Conservation (phyloP, 768 basidiomycete genomes). For the Trametes gibbosa region DNA sequence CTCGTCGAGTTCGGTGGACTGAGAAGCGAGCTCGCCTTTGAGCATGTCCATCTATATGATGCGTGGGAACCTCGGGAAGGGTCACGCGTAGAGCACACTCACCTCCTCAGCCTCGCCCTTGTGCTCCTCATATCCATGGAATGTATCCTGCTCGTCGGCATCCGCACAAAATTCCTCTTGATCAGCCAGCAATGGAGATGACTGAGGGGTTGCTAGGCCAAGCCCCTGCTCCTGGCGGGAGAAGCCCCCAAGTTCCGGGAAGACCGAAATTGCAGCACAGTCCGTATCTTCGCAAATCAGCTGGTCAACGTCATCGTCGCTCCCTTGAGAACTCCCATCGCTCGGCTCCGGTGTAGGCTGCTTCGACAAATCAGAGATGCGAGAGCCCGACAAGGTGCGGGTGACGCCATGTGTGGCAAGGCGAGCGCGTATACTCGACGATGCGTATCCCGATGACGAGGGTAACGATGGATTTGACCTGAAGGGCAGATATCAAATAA, state of each 20-base stretch:
- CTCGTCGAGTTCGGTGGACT: neutral
- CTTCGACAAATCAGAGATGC: conserved; percentile 45
- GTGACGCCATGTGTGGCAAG: conserved; percentile 21
- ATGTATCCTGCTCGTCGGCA: neutral
- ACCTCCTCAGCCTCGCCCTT: neutral
- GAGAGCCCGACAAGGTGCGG: conserved; percentile 47
- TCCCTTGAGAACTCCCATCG: conserved; percentile 22
- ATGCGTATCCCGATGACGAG: conserved; percentile 2
- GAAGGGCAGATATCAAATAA: neutral
- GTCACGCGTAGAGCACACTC: neutral
- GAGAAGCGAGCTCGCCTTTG: neutral
- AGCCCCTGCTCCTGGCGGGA: neutral
- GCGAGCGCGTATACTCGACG: conserved; percentile 1
- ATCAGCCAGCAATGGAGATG: conserved; percentile 3
- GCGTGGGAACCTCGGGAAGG: no score
- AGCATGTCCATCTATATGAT: neutral
- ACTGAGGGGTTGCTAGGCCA: conserved; percentile 8
- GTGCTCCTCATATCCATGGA: neutral
- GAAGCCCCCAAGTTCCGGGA: conserved; percentile 1
- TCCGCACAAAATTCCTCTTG: neutral
- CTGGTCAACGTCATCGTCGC: conserved; percentile 18
- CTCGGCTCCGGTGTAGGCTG: conserved; percentile 52
- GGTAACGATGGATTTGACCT: conserved; percentile 6
- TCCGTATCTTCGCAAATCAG: conserved; percentile 22
- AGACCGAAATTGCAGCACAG: conserved; percentile 1